These are phyloP conservation scores for Brassica carinata DNA, from an alignment of 345 rosid genomes.

Conservation along the genomic window DNA sequence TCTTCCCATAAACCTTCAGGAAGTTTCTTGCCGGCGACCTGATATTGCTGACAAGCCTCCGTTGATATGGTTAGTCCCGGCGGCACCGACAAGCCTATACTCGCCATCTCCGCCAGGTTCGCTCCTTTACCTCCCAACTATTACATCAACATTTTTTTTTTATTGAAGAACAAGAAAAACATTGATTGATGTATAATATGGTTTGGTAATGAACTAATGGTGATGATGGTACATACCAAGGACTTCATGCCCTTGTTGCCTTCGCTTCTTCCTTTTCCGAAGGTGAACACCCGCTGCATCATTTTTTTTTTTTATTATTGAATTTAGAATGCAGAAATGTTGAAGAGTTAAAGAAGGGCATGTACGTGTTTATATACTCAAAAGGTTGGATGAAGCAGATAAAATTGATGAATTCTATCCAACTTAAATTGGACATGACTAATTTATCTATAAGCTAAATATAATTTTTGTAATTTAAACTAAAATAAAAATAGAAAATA, in stretches of 20 bases:
- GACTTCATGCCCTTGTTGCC: constrained; percentile 98
- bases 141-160: neutral
- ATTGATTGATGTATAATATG: neutral
- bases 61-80: constrained; percentile 95
- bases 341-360: constrained; percentile 12
- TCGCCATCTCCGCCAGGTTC: constrained; percentile 95
- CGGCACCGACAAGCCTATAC: constrained; percentile 92
- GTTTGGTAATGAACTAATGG: too few species aligned
- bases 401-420: constrained; percentile 13
- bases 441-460: constrained; percentile 17
- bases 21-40: constrained; percentile 60
- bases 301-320: constrained; percentile 1
- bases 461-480: neutral
- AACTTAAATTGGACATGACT: constrained; percentile 12
- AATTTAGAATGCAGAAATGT: constrained; percentile 27
- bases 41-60: constrained; percentile 87
- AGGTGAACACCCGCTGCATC: constrained; percentile 79
- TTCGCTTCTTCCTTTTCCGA: constrained; percentile 88
- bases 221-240: constrained; percentile 54
- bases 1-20: constrained; percentile 82
- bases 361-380: neutral
- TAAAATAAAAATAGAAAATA: neutral
- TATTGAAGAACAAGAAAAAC: neutral
- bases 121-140: constrained; percentile 99
- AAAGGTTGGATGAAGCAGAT: constrained; percentile 14